phyloP scores from a whole-genome alignment of 2,329 filamentous ascomycete genomes.

The Colletotrichum lupini region DNA sequence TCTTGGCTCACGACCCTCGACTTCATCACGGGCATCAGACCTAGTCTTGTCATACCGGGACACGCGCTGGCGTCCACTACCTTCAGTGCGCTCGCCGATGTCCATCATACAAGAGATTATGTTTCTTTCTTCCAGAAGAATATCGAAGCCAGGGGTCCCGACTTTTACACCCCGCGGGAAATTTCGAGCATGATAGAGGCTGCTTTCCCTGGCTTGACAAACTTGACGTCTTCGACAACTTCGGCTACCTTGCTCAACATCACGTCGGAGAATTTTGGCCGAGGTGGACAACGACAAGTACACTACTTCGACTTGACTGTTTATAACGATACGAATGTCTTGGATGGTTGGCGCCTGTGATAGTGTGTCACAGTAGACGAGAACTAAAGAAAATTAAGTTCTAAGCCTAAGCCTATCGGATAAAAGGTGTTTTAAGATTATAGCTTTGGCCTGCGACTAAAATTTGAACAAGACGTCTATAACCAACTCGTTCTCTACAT shows the following conservation, averaged over 20 bases:
- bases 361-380: accelerated
- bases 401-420: too few species aligned
- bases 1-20: conserved; percentile 27
- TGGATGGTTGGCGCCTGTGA: conserved; percentile 20
- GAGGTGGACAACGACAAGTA: background rate
- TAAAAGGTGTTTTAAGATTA: too few species aligned
- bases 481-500: too few species aligned
- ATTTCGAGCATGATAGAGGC: conserved; percentile 9
- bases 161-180: conserved; percentile 16
- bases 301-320: conserved; percentile 16
- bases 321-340: background rate
- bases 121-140: conserved; percentile 26
- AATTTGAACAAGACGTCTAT: too few species aligned
- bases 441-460: too few species aligned
- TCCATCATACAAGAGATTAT: conserved; percentile 18
- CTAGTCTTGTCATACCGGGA: conserved; percentile 9
- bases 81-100: conserved; percentile 2
- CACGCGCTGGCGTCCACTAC: conserved; percentile 9
- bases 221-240: conserved; percentile 12
- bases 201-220: conserved; percentile 13
- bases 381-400: too few species aligned
- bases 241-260: conserved; percentile 18
- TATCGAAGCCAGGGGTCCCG: conserved; percentile 17
- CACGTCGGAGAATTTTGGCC: conserved; percentile 25
- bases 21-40: conserved; percentile 11